A percentile compares a stretch with the other conserved stretches of the same genome.
phyloP scores from a whole-genome alignment of 2,329 filamentous ascomycete genomes.

The Metarhizium robertsii region DNA sequence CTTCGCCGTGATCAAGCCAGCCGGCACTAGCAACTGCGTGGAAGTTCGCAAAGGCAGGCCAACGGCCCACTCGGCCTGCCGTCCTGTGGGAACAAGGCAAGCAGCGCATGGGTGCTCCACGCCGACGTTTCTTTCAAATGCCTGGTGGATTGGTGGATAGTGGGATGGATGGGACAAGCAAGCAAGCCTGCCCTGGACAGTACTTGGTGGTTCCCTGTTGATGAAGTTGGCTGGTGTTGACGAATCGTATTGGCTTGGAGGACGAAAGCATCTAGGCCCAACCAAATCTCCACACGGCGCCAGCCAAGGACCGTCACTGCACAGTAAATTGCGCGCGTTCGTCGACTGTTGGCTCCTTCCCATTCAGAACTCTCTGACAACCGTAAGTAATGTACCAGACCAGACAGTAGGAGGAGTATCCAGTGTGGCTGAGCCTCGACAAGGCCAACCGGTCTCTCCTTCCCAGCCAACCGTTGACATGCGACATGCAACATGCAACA shows the following conservation, averaged over 20 bases:
- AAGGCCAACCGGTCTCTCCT: no score
- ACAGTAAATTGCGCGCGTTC: background rate
- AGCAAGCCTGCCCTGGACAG: background rate
- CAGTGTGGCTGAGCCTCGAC: background rate
- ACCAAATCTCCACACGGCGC: background rate
- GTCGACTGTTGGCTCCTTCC: background rate
- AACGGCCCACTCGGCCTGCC: background rate
- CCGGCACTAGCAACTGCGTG: constrained; percentile 3
- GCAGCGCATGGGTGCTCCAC: background rate
- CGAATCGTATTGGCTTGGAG: background rate
- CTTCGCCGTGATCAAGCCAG: background rate
- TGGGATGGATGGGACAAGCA: background rate
- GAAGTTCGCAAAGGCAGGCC: background rate
- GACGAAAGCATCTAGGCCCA: background rate
- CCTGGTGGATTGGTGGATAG: background rate
- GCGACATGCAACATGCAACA: no score
- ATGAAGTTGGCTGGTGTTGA: background rate
- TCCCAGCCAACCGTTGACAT: no score
- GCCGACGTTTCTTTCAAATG: background rate
- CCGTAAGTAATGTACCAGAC: no score
- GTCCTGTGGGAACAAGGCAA: background rate
- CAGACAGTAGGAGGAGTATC: no score
- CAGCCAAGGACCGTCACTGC: no score
- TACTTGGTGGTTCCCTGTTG: background rate
- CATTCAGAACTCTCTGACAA: background rate